Evolutionary conservation across 78 protist genomes (phyloP).

Genomic region (Dictyostelium citrinum): DNA sequence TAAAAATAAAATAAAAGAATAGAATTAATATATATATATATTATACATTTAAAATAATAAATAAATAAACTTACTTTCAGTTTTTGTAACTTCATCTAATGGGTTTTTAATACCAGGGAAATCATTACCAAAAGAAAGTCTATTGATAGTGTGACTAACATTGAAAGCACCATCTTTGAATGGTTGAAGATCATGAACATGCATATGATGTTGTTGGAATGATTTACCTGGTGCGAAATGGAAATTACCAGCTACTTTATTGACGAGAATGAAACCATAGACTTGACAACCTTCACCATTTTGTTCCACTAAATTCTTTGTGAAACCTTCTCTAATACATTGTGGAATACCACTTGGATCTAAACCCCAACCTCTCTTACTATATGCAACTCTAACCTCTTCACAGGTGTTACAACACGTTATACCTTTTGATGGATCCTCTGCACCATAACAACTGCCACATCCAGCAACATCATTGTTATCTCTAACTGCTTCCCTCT

Average conservation of each 20-base stretch:
- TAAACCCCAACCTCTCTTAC: slow-evolving; percentile 89
- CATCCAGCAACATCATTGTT: slow-evolving; percentile 56
- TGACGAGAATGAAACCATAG: slow-evolving; percentile 84
- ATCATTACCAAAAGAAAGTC: slow-evolving; percentile 88
- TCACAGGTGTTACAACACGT: slow-evolving; percentile 95
- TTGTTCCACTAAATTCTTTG: slow-evolving; percentile 68
- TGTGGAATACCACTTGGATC: slow-evolving; percentile 47
- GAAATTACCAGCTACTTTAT: slow-evolving; percentile 94
- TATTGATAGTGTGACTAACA: slow-evolving; percentile 85
- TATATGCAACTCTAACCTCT: slow-evolving; percentile 84
- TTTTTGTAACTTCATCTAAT: slow-evolving; percentile 75
- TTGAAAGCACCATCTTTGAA: slow-evolving; percentile 79
- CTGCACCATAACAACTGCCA: slow-evolving; percentile 95
- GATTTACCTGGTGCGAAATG: slow-evolving; percentile 93
- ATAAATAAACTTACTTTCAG: slow-evolving; percentile 50
- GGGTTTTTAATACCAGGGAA: slow-evolving; percentile 94
- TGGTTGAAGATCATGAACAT: slow-evolving; percentile 85
- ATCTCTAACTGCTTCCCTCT: not conserved
- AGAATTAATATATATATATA: no score
- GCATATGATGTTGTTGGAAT: slow-evolving; percentile 79
- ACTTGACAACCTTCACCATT: slow-evolving; percentile 92
- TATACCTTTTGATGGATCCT: slow-evolving; percentile 30
- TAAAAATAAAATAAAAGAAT: not conserved
- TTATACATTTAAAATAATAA: no score
- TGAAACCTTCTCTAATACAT: slow-evolving; percentile 72